These are phyloP conservation scores for Aspergillus pseudoterreus DNA, from an alignment of 2,329 filamentous ascomycete species.

Conservation along the genomic window DNA sequence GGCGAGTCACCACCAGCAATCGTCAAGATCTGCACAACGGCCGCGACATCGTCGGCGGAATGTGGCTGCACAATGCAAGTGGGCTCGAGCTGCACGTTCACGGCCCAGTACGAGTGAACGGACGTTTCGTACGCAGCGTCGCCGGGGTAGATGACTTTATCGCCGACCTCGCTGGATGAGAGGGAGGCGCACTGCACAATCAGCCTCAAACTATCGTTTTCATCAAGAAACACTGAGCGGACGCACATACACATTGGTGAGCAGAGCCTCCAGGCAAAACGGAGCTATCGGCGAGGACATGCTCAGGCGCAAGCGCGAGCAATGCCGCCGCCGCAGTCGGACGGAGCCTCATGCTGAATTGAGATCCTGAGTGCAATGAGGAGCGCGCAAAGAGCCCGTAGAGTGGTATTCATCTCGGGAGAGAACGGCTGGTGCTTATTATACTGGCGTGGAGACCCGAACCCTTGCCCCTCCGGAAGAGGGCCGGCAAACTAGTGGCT, in stretches of 20 bases:
- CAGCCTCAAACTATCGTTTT: not conserved
- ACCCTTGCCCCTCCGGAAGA: no score
- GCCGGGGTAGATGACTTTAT: slow-evolving; percentile 6
- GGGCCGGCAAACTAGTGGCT: no score
- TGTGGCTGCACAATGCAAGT: slow-evolving; percentile 19
- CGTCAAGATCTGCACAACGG: slow-evolving; percentile 7
- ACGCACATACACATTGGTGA: not conserved
- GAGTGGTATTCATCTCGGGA: not conserved
- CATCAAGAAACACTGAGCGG: not conserved
- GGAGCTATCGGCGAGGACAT: not conserved
- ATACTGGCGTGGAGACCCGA: no score
- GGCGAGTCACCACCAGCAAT: not conserved
- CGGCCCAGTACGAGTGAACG: slow-evolving; percentile 10
- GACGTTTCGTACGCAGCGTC: slow-evolving; percentile 5
- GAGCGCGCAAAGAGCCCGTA: not conserved
- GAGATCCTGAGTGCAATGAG: not conserved
- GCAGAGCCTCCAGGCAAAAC: not conserved
- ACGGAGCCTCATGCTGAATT: not conserved
- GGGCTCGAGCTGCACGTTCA: slow-evolving; percentile 14
- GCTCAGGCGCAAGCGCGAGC: not conserved
- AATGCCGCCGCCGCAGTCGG: not conserved
- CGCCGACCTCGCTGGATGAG: not conserved
- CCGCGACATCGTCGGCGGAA: slow-evolving; percentile 15
- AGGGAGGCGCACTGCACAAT: not conserved
- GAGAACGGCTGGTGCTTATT: not conserved